Conservation (phyloP, 768 basidiomycete species). For the Steccherinum ochraceum region DNA sequence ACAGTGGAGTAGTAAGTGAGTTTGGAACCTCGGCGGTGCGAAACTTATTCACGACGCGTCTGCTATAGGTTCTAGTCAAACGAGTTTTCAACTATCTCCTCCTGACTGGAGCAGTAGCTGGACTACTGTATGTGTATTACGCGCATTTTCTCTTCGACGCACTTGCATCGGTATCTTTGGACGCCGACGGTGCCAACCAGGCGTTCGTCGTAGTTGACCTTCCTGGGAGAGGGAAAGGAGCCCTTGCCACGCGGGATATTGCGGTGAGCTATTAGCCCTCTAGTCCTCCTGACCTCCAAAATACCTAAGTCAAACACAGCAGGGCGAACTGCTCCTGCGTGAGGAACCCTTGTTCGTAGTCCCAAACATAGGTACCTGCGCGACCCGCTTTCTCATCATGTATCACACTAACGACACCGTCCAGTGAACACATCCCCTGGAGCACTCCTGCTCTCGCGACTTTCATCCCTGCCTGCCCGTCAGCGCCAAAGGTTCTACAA, state of each 20-base stretch:
- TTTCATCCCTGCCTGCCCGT: constrained; percentile 27
- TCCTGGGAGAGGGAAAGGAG: constrained; percentile 50
- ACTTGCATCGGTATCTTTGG: neutral
- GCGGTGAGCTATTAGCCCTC: constrained; percentile 35
- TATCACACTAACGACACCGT: neutral
- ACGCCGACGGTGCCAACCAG: neutral
- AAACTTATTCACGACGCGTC: neutral
- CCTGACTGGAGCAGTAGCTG: neutral
- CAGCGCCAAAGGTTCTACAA: constrained; percentile 42
- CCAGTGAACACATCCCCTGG: constrained; percentile 41
- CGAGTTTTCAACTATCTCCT: neutral
- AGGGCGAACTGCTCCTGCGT: constrained; percentile 51
- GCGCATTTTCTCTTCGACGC: constrained; percentile 1
- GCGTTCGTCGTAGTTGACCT: constrained; percentile 39
- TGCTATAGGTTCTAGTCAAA: neutral
- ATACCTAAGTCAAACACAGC: constrained; percentile 26
- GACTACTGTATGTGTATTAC: constrained; percentile 6
- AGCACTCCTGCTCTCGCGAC: constrained; percentile 30
- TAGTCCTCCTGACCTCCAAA: neutral
- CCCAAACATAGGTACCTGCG: constrained; percentile 40
- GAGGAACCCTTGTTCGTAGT: constrained; percentile 52
- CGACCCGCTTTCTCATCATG: neutral
- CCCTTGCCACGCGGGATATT: constrained; percentile 46
- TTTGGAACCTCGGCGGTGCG: neutral
- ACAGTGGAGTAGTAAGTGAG: neutral